Conservation (phyloP, 1,284 basidiomycete genomes). For the Cryptococcus hybrid region DNA sequence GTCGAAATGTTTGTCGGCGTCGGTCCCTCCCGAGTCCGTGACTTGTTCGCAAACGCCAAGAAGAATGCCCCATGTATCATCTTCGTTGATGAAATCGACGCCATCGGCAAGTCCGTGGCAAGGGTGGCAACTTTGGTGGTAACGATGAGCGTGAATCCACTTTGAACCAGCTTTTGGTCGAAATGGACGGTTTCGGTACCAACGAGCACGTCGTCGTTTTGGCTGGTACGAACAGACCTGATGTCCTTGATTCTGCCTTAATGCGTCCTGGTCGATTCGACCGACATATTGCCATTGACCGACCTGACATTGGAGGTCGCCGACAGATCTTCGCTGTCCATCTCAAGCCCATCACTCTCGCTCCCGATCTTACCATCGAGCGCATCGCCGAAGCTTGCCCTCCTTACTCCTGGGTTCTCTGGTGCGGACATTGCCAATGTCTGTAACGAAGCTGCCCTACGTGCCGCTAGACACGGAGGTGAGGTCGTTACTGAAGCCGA, state of each 20-base stretch:
- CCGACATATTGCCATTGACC: constrained; percentile 92
- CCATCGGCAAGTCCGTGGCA: constrained; percentile 94
- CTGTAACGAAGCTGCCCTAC: constrained; percentile 95
- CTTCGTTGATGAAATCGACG: constrained; percentile 97
- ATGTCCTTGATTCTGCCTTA: constrained; percentile 91
- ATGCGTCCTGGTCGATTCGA: constrained; percentile 98
- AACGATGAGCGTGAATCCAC: constrained; percentile 99
- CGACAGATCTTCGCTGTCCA: constrained; percentile 95
- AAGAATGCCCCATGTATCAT: constrained; percentile 99
- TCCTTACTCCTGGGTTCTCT: constrained; percentile 96
- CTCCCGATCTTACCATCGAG: constrained; percentile 59
- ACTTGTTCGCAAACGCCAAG: constrained; percentile 95
- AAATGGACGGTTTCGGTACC: constrained; percentile 99
- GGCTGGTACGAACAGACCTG: constrained; percentile 94
- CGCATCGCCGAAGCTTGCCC: constrained; percentile 85
- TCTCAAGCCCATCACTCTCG: constrained; percentile 76
- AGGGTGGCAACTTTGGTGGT: constrained; percentile 84
- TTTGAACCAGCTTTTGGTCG: constrained; percentile 94
- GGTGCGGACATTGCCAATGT: constrained; percentile 99
- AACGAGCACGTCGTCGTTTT: constrained; percentile 95
- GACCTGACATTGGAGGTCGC: constrained; percentile 90
- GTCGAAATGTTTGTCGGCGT: constrained; percentile 99
- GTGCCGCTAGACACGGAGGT: constrained; percentile 82
- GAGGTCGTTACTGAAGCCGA: constrained; percentile 79
- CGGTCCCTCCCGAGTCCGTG: constrained; percentile 93